phyloP scores from a whole-genome alignment of 83 land plant genomes.

The Diphasiastrum complanatum region DNA sequence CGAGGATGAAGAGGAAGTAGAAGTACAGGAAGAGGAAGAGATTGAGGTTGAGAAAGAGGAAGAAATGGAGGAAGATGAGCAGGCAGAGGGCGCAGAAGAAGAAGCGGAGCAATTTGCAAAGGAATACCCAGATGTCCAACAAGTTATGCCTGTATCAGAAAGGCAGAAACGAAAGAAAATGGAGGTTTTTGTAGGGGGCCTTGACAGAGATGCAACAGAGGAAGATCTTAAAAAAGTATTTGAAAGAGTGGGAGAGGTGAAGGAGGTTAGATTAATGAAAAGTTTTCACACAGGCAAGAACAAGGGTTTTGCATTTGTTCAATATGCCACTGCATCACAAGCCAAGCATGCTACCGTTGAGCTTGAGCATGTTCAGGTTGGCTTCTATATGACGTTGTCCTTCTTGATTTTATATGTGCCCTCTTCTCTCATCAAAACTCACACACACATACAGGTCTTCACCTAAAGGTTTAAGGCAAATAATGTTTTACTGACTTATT shows the following conservation, averaged over 20 bases:
- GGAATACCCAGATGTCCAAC: neutral
- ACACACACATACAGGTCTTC: too few relatives aligned
- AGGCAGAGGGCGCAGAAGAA: neutral
- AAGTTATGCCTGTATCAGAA: neutral
- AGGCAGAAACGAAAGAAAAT: neutral
- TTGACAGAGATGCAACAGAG: neutral
- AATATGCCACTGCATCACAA: neutral
- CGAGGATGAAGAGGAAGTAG: neutral
- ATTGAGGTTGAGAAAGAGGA: too few relatives aligned
- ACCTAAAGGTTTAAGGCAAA: too few relatives aligned
- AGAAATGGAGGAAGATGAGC: too few relatives aligned
- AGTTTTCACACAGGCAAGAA: slow-evolving; percentile 1
- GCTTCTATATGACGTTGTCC: too few relatives aligned
- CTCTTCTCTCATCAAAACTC: too few relatives aligned
- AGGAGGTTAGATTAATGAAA: neutral
- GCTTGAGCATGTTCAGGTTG: slow-evolving; percentile 2
- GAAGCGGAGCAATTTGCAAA: neutral
- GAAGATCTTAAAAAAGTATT: too few relatives aligned
- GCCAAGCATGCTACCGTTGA: neutral
- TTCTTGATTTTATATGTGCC: too few relatives aligned
- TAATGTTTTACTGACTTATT: too few relatives aligned
- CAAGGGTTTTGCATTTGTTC: slow-evolving; percentile 4
- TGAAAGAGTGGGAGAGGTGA: too few relatives aligned
- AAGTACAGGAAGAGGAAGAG: neutral
- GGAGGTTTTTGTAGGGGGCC: slow-evolving; percentile 1